A percentile compares a stretch with the other conserved stretches of the same genome.
phyloP scores from a whole-genome alignment of 2,329 filamentous ascomycete species.

The Ramularia endophylla region DNA sequence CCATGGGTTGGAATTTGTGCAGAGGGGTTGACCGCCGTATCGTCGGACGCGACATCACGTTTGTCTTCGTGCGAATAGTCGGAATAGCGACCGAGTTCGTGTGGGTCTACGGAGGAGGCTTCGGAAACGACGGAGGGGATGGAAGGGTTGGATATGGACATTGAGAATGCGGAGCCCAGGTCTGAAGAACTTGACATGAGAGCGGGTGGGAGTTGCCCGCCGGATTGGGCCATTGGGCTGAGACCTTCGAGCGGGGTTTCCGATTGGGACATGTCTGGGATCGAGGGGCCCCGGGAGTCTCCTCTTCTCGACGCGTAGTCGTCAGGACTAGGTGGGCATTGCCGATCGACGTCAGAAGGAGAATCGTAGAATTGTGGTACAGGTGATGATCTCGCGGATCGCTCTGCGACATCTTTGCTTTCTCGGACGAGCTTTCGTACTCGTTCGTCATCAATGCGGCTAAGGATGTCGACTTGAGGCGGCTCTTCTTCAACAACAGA shows the following conservation, averaged over 20 bases:
- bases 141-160: constrained; percentile 46
- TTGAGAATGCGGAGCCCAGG: constrained; percentile 43
- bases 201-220: constrained; percentile 22
- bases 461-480: constrained; percentile 22
- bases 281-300: constrained; percentile 18
- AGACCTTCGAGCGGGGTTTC: constrained; percentile 31
- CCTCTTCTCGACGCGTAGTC: constrained; percentile 28
- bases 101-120: constrained; percentile 38
- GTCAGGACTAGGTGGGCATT: constrained; percentile 45
- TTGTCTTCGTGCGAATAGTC: constrained; percentile 31
- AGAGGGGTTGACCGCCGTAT: no score
- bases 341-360: constrained; percentile 28
- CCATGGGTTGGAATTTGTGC: constrained; percentile 20
- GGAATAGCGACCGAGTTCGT: constrained; percentile 5
- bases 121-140: constrained; percentile 47
- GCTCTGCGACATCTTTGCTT: constrained; percentile 28
- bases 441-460: constrained; percentile 30
- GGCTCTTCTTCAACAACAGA: background rate
- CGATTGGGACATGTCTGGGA: constrained; percentile 17
- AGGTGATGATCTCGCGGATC: constrained; percentile 15
- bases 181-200: constrained; percentile 44
- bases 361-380: constrained; percentile 8
- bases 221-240: constrained; percentile 33
- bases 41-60: constrained; percentile 29
- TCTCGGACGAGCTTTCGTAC: constrained; percentile 30